Evolutionary conservation across 2,329 filamentous ascomycete genomes (phyloP), one percentile per base, ranked within the genome.

Genomic region (Penicillium occitanis): DNA sequence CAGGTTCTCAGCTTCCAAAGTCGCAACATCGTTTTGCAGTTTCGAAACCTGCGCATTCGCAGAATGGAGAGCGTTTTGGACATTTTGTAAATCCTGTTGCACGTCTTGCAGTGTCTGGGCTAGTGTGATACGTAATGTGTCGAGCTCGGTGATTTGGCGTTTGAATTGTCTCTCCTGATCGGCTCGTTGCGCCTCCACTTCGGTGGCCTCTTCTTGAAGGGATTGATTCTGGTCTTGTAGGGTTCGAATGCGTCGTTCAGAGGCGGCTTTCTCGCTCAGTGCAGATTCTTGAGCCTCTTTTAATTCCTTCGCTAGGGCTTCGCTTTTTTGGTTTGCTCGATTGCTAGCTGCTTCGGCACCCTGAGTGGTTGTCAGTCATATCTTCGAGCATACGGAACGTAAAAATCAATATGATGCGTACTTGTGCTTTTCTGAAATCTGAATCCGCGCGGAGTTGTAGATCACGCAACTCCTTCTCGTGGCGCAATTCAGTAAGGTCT

Each of bases 401-500:
- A 17, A 8, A 28, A 2, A 7, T 17, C 2, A 5, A 25, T 8
- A 17, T 37, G 13, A 28, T n/a, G 69, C 74, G 55, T 61, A 85
- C 84, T 77, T 87, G 84, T 37, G 85, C 84, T 69, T 85, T 86
- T 72, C 91, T 90, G 73, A 91, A 93, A 73, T 97, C 93, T 8
- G 91, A 89, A 72, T 97, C 93, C n/a, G 91, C 90, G 69, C 90
- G 91, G 58, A 89, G 85, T 70, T 91, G 89, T 1, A 90, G 85
- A 65, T 96, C 92, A 68, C 94, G 88, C 25, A 97, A 78, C 73
- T 97, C 94, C 72, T 91, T 91, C 70, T 92, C 90, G 71, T 95
- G 91, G 68, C 92, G 89, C 17, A 97, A 83, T 10, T 88, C 85
- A 58, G 88, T 83, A 72, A 97, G 86, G 66, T 96, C 92, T 71